Percentiles rank a stretch among this genome's conserved stretches.
phyloP scores from a whole-genome alignment of 352 stramenopile species.

The Phytophthora rubi region DNA sequence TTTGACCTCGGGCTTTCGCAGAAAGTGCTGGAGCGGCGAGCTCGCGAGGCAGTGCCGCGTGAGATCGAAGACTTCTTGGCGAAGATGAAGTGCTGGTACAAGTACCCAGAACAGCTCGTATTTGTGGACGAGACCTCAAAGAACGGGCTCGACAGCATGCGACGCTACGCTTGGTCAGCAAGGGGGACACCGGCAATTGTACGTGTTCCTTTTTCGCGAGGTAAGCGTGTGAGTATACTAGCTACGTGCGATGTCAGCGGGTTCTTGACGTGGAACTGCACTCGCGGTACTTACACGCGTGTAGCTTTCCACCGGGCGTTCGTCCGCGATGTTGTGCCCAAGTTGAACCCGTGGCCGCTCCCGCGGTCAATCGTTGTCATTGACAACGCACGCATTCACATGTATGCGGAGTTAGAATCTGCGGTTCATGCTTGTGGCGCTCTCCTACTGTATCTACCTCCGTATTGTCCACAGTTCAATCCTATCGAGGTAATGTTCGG shows the following conservation, averaged over 20 bases:
- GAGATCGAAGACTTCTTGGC: too few species aligned
- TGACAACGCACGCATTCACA: background rate
- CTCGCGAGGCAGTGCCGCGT: constrained; percentile 6
- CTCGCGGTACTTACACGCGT: constrained; percentile 14
- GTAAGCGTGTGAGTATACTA: constrained; percentile 15
- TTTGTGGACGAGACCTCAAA: constrained; percentile 6
- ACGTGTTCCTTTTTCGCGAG: constrained; percentile 9
- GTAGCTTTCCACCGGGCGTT: constrained; percentile 13
- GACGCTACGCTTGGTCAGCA: constrained; percentile 14
- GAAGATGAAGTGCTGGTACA: too few species aligned
- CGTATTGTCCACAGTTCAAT: constrained; percentile 37
- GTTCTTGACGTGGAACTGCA: constrained; percentile 14
- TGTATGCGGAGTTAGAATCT: background rate
- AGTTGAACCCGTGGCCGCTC: constrained; percentile 5
- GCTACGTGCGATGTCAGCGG: constrained; percentile 16
- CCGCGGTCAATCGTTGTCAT: background rate
- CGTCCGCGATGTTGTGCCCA: background rate
- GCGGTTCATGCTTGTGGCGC: constrained; percentile 6
- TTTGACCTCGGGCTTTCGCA: constrained; percentile 19
- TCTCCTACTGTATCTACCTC: constrained; percentile 16
- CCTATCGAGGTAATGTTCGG: constrained; percentile 33
- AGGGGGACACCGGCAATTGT: constrained; percentile 3
- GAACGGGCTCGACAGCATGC: constrained; percentile 17
- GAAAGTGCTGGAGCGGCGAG: constrained; percentile 18
- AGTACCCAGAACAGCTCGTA: too few species aligned